Conservation (phyloP, 306 rosid species). For the Erythrophleum fordii region DNA sequence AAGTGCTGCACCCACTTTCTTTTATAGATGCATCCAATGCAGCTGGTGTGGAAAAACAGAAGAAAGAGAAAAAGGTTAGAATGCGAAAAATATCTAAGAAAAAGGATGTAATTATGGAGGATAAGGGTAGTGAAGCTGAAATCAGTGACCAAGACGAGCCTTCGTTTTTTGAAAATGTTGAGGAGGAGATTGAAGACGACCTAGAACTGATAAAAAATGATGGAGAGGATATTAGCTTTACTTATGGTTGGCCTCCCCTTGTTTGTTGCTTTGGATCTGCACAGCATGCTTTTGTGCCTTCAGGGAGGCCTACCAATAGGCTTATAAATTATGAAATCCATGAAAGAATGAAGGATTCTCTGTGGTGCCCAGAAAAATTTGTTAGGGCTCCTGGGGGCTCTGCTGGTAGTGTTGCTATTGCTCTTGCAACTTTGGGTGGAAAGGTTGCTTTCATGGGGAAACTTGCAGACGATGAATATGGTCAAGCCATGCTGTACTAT, state of each 20-base stretch:
- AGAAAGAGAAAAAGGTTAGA: slow-evolving; percentile 63
- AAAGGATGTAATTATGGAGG: slow-evolving; percentile 47
- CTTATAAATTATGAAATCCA: slow-evolving; percentile 79
- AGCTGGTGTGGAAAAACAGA: slow-evolving; percentile 58
- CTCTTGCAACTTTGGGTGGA: slow-evolving; percentile 90
- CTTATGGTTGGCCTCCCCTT: slow-evolving; percentile 97
- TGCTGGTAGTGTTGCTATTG: slow-evolving; percentile 87
- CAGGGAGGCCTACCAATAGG: slow-evolving; percentile 87
- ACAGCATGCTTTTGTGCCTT: slow-evolving; percentile 90
- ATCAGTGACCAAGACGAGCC: slow-evolving; percentile 57
- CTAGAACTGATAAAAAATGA: slow-evolving; percentile 56
- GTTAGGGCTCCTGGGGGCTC: slow-evolving; percentile 86
- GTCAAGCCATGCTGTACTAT: slow-evolving; percentile 78
- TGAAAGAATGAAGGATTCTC: slow-evolving; percentile 68
- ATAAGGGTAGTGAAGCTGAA: slow-evolving; percentile 52
- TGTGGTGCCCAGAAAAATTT: slow-evolving; percentile 84
- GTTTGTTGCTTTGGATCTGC: slow-evolving; percentile 97
- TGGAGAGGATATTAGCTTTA: slow-evolving; percentile 77
- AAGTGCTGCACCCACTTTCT: slow-evolving; percentile 33
- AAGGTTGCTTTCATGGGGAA: slow-evolving; percentile 98
- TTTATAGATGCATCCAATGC: slow-evolving; percentile 61
- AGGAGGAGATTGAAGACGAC: slow-evolving; percentile 62
- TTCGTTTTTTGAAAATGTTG: slow-evolving; percentile 49
- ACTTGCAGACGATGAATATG: slow-evolving; percentile 86
- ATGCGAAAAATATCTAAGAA: slow-evolving; percentile 60